phyloP scores from a whole-genome alignment of 306 rosid genomes.

The Fagus sylvatica region DNA sequence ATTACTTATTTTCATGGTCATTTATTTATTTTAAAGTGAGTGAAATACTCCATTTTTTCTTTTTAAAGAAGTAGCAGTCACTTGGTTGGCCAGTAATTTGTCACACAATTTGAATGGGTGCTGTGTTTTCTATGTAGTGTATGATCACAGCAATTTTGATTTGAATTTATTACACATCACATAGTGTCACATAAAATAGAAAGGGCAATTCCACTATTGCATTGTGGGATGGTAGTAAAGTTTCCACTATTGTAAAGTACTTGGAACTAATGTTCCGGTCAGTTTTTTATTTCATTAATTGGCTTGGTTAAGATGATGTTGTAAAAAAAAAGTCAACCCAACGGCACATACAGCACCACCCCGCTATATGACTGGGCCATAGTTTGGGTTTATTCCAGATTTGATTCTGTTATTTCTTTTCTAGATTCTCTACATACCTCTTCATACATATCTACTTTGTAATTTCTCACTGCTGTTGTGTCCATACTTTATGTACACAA shows the following conservation, averaged over 20 bases:
- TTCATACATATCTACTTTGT: no score
- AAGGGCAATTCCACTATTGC: not conserved
- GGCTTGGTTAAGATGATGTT: not conserved
- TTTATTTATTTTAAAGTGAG: not conserved
- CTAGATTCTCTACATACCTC: no score
- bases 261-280: not conserved
- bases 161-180: not conserved
- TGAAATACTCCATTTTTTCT: not conserved
- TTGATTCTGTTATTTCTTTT: no score
- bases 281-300: not conserved
- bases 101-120: not conserved
- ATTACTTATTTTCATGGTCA: not conserved
- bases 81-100: not conserved
- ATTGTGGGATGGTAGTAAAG: not conserved
- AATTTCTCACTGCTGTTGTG: no score
- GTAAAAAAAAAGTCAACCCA: not conserved
- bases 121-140: not conserved
- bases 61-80: not conserved
- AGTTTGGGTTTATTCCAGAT: no score
- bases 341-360: no score
- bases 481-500: no score
- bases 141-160: not conserved
- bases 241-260: not conserved
- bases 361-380: no score
- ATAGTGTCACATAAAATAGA: not conserved